Evolutionary conservation across 2,329 filamentous ascomycete species (phyloP).

Genomic region (Ceratocystis variospora): DNA sequence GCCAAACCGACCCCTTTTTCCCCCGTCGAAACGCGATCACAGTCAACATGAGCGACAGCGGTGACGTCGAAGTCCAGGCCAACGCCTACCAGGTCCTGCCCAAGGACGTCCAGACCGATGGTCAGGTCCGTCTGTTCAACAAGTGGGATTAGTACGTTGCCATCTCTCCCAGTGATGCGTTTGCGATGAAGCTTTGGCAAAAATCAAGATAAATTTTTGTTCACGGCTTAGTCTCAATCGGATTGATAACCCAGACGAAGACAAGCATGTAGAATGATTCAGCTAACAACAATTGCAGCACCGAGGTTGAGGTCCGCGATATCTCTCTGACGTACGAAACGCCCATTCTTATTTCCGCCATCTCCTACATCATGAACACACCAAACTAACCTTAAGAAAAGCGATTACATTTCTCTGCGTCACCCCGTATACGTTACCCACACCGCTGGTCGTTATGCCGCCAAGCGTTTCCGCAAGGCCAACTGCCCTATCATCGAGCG

Average conservation of each 20-base stretch:
- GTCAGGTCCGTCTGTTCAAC: conserved; percentile 93
- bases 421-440: conserved; percentile 98
- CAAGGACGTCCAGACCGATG: conserved; percentile 87
- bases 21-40: conserved; percentile 18
- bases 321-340: conserved; percentile 88
- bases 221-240: not conserved
- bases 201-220: conserved; percentile 8
- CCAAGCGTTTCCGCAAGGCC: conserved; percentile 99
- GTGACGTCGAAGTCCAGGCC: conserved; percentile 84
- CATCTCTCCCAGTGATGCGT: conserved; percentile 10
- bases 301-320: conserved; percentile 97
- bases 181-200: conserved; percentile 9
- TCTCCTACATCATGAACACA: not conserved
- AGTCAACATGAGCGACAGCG: conserved; percentile 74
- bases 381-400: conserved; percentile 29
- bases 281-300: conserved; percentile 17
- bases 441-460: conserved; percentile 95
- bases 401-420: conserved; percentile 99
- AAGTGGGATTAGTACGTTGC: conserved; percentile 61
- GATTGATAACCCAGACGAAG: not conserved
- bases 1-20: conserved; percentile 25
- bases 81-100: conserved; percentile 68
- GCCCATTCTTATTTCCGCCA: not conserved
- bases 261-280: not conserved
- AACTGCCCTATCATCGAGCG: conserved; percentile 99